Evolutionary conservation across 129 eudicot genomes (phyloP).

Genomic region (Saposhnikovia divaricata): DNA sequence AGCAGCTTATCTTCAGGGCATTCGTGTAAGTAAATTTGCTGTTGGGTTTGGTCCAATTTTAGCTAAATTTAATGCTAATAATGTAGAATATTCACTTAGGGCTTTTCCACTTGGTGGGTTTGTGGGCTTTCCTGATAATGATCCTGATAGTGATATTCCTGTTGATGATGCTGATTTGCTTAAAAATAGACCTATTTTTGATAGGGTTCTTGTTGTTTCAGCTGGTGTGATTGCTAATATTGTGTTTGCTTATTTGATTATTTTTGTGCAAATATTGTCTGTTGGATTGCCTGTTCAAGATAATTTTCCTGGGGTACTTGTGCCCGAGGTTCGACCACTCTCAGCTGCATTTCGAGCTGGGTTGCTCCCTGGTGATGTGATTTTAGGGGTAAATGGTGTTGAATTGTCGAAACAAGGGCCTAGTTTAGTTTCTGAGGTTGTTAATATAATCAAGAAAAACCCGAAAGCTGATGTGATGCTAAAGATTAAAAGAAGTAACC

Average conservation of each 20-base stretch:
- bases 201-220: slow-evolving; percentile 79
- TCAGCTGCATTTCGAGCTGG: slow-evolving; percentile 93
- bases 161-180: slow-evolving; percentile 70
- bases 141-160: slow-evolving; percentile 92
- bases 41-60: slow-evolving; percentile 96
- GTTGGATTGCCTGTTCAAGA: slow-evolving; percentile 98
- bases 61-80: slow-evolving; percentile 73
- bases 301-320: slow-evolving; percentile 75
- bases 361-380: slow-evolving; percentile 69
- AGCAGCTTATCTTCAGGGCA: slow-evolving; percentile 89
- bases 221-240: slow-evolving; percentile 95
- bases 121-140: slow-evolving; percentile 98
- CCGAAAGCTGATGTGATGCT: slow-evolving; percentile 49
- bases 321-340: slow-evolving; percentile 74
- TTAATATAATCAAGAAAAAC: slow-evolving; percentile 64
- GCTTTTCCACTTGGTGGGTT: slow-evolving; percentile 95
- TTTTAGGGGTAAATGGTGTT: slow-evolving; percentile 50
- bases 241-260: slow-evolving; percentile 66
- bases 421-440: slow-evolving; percentile 63
- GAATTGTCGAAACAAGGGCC: slow-evolving; percentile 50
- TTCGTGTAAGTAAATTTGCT: slow-evolving; percentile 92
- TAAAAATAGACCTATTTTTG: slow-evolving; percentile 76
- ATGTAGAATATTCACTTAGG: slow-evolving; percentile 88
- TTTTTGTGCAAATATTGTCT: slow-evolving; percentile 63
- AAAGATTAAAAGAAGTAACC: slow-evolving; percentile 42